Percentiles rank a stretch among this genome's conserved stretches.
Conservation (phyloP, 2,329 filamentous ascomycete genomes). For the Colletotrichum lupini region DNA sequence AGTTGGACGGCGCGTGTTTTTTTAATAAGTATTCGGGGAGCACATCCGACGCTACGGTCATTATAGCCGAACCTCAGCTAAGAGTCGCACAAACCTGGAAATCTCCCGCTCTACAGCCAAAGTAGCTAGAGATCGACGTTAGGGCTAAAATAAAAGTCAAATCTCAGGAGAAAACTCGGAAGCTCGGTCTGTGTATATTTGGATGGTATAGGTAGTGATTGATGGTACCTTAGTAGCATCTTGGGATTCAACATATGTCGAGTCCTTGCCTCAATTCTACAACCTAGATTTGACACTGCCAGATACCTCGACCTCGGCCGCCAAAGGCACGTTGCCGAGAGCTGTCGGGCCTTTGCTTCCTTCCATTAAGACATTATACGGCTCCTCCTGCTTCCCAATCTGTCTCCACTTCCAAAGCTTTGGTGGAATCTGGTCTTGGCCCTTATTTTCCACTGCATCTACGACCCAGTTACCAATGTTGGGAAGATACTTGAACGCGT, state of each 20-base stretch:
- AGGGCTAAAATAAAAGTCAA: no score
- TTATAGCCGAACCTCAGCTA: neutral
- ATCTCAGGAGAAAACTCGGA: no score
- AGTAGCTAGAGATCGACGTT: neutral
- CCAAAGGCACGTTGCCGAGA: constrained; percentile 34
- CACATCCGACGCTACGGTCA: neutral
- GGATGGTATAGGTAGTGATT: neutral
- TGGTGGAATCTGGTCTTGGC: constrained; percentile 42
- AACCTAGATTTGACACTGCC: neutral
- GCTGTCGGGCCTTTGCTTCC: constrained; percentile 34
- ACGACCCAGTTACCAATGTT: constrained; percentile 66
- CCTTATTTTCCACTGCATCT: constrained; percentile 57
- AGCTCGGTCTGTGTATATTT: neutral
- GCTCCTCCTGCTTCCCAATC: neutral
- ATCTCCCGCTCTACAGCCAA: neutral
- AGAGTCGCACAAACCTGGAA: neutral
- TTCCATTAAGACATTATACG: constrained; percentile 38
- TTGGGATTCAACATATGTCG: neutral
- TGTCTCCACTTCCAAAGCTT: constrained; percentile 40
- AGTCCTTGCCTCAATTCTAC: neutral
- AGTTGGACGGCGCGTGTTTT: neutral
- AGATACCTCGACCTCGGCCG: neutral
- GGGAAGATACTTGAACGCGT: constrained; percentile 72
- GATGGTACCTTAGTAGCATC: no score
- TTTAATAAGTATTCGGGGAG: neutral